Evolutionary conservation across 495 filamentous ascomycete genomes (phyloP).

Genomic region (Penicillium coffeae): DNA sequence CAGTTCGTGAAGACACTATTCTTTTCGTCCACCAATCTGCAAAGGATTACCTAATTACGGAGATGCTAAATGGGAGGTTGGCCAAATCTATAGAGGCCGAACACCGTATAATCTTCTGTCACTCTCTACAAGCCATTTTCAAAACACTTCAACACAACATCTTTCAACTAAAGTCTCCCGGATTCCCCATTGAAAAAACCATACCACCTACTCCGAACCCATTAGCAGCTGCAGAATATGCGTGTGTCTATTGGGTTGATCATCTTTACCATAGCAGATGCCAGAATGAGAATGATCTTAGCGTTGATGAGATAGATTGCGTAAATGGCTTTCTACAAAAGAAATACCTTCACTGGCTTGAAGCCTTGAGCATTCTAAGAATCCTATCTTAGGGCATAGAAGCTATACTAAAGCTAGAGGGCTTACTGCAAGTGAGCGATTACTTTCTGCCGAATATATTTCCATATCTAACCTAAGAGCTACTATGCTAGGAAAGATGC

Average conservation of each 20-base stretch:
- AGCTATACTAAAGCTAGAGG: constrained; percentile 9
- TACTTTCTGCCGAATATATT: neutral
- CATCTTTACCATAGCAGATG: neutral
- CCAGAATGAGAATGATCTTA: neutral
- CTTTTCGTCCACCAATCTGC: constrained; percentile 6
- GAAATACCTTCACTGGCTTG: constrained; percentile 32
- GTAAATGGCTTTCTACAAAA: neutral
- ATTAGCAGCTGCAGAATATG: neutral
- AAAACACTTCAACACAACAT: constrained; percentile 1
- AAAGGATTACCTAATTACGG: neutral
- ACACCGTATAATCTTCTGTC: neutral
- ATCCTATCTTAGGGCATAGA: constrained; percentile 20
- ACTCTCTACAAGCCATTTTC: neutral
- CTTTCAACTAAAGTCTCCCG: neutral
- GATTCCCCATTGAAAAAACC: neutral
- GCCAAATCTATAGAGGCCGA: neutral
- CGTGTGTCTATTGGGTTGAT: neutral
- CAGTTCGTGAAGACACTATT: neutral
- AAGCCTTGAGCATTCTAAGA: constrained; percentile 28
- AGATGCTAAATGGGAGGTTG: neutral
- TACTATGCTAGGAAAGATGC: neutral
- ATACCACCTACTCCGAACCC: neutral
- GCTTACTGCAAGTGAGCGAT: constrained; percentile 6
- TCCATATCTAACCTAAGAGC: constrained; percentile 1
- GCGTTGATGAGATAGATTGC: neutral